Conservation (phyloP, 805 yeast genomes). For the Schizosaccharomyces pombe region DNA sequence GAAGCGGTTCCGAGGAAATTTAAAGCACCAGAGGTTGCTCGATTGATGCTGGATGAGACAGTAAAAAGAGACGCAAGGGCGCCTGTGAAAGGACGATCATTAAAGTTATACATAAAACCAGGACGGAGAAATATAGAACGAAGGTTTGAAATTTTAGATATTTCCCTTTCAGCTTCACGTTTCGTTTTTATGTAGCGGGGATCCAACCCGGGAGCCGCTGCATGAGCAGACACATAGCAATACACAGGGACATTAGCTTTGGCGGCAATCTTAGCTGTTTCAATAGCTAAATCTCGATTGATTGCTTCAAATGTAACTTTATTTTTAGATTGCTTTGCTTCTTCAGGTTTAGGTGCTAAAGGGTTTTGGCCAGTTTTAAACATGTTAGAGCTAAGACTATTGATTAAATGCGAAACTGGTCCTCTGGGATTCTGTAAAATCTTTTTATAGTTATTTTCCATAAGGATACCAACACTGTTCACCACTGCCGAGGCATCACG, state of each 20-base stretch:
- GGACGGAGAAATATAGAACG: constrained; percentile 5
- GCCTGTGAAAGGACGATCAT: background rate
- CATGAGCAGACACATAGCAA: constrained; percentile 3
- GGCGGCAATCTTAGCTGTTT: background rate
- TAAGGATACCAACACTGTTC: constrained; percentile 1
- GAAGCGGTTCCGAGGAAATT: background rate
- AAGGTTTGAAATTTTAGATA: background rate
- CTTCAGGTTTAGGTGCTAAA: background rate
- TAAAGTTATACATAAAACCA: background rate
- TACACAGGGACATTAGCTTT: background rate
- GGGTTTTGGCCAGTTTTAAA: background rate
- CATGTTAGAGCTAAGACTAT: background rate
- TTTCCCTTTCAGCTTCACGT: background rate
- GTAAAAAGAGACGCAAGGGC: background rate
- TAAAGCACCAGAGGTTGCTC: background rate
- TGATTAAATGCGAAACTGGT: background rate
- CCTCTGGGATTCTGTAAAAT: background rate
- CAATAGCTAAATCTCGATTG: background rate
- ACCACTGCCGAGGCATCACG: background rate
- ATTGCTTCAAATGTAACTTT: background rate
- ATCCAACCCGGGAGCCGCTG: background rate
- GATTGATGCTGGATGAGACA: background rate
- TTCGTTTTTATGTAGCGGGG: constrained; percentile 1
- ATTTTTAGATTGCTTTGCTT: background rate
- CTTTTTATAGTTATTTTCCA: constrained; percentile 4